Conservation (phyloP, 306 rosid species). For the Begonia masoniana region DNA sequence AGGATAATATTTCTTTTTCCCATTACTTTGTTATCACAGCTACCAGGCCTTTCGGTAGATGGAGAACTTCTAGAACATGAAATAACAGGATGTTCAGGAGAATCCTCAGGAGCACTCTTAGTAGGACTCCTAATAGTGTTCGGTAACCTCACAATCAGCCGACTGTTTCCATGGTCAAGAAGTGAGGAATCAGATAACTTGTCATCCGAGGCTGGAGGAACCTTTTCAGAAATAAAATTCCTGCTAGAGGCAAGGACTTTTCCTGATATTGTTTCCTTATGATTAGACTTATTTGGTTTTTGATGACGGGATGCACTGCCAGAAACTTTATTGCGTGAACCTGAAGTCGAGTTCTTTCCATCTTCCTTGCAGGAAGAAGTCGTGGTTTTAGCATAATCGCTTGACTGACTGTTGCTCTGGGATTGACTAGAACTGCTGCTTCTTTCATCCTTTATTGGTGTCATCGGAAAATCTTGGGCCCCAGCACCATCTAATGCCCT, state of each 20-base stretch:
- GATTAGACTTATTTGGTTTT: conserved; percentile 45
- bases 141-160: conserved; percentile 57
- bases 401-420: conserved; percentile 68
- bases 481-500: conserved; percentile 26
- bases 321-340: conserved; percentile 46
- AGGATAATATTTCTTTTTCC: conserved; percentile 9
- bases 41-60: conserved; percentile 39
- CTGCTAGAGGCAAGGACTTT: conserved; percentile 29
- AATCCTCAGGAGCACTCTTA: conserved; percentile 35
- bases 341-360: conserved; percentile 61
- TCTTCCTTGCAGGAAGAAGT: conserved; percentile 52
- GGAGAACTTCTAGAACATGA: conserved; percentile 45
- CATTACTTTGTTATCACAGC: neutral
- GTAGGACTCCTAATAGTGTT: conserved; percentile 52
- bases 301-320: conserved; percentile 53
- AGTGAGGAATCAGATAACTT: conserved; percentile 28
- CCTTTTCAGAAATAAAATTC: conserved; percentile 33
- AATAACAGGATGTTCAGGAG: conserved; percentile 39
- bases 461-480: conserved; percentile 36
- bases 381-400: conserved; percentile 59
- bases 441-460: conserved; percentile 72
- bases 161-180: conserved; percentile 37
- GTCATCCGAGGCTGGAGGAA: conserved; percentile 16
- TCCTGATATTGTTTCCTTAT: conserved; percentile 40
- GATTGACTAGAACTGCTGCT: conserved; percentile 88